These are phyloP conservation scores for Trichoderma guizhouense DNA, from an alignment of 2,329 filamentous ascomycete species.

Conservation along the genomic window DNA sequence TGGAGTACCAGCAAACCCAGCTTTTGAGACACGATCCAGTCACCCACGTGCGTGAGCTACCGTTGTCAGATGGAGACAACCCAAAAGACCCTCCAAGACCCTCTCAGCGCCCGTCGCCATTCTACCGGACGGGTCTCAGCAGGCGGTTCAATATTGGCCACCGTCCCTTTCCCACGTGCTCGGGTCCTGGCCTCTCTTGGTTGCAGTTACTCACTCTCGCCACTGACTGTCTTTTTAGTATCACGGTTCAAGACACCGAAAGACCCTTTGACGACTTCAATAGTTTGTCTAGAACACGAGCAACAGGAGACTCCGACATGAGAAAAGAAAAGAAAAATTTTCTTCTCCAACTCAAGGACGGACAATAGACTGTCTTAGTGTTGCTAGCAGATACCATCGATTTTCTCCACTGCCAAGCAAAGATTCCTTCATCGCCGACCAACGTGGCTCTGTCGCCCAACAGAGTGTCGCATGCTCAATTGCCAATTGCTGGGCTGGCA, in stretches of 20 bases:
- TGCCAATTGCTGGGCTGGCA: not conserved
- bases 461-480: slow-evolving; percentile 3
- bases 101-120: not conserved
- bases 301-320: not conserved
- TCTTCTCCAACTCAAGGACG: not conserved
- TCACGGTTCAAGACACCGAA: not conserved
- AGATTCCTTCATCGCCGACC: not conserved
- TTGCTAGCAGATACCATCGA: not conserved
- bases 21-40: not conserved
- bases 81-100: not conserved
- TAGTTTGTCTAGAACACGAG: not conserved
- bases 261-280: not conserved
- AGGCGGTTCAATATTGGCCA: not conserved
- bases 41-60: slow-evolving; percentile 12
- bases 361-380: not conserved
- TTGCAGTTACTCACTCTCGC: not conserved
- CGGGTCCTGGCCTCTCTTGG: not conserved
- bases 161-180: not conserved
- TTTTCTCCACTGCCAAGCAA: not conserved
- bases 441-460: not conserved
- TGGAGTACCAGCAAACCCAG: not conserved
- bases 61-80: not conserved
- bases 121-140: not conserved
- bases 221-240: not conserved
- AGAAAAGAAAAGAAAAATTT: not conserved